Conservation (phyloP, 768 basidiomycete species). For the Calocera cornea region DNA sequence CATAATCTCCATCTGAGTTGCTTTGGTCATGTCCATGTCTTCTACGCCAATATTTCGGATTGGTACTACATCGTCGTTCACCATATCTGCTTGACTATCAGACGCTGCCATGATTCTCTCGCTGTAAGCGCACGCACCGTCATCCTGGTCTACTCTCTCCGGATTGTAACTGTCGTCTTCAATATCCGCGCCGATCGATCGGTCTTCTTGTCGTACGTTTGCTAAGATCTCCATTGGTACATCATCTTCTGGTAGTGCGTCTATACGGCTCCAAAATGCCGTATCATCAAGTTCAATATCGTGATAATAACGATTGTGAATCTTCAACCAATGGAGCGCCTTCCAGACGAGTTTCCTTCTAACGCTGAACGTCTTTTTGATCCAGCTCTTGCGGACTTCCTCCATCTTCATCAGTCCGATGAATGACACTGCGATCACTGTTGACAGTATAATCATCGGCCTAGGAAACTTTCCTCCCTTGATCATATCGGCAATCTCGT, state of each 20-base stretch:
- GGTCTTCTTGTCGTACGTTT: conserved; percentile 14
- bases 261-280: conserved; percentile 8
- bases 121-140: no score
- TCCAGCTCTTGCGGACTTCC: conserved; percentile 15
- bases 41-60: conserved; percentile 13
- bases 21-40: conserved; percentile 20
- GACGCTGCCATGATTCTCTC: no score
- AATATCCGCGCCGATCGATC: conserved; percentile 11
- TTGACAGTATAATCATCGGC: conserved; percentile 20
- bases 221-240: conserved; percentile 23
- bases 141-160: neutral
- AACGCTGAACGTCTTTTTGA: conserved; percentile 25
- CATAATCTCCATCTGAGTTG: conserved; percentile 19
- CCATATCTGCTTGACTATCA: conserved; percentile 9
- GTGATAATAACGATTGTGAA: conserved; percentile 26
- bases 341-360: conserved; percentile 19
- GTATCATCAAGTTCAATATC: conserved; percentile 19
- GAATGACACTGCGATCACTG: conserved; percentile 27
- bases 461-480: conserved; percentile 27
- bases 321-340: conserved; percentile 28
- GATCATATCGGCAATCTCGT: conserved; percentile 24
- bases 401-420: conserved; percentile 22
- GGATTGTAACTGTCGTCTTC: conserved; percentile 27
- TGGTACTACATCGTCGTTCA: neutral
- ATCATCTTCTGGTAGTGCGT: conserved; percentile 23